Percentiles rank a stretch among this genome's conserved stretches.
Conservation (phyloP, 129 eudicot genomes). For the Erigeron canadensis region DNA sequence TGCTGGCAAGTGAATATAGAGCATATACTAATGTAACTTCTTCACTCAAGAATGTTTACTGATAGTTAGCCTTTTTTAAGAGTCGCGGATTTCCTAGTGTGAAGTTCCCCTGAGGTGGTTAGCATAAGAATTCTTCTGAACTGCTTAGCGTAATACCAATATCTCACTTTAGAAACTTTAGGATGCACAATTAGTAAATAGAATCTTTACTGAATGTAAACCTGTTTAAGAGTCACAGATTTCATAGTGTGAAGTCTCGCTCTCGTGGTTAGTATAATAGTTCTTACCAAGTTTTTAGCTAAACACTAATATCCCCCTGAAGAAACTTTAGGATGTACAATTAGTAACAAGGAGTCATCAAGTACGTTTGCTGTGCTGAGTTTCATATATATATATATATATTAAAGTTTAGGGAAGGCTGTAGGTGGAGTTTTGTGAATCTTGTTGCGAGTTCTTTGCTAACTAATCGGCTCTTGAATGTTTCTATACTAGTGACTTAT, state of each 20-base stretch:
- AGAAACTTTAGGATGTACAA: neutral
- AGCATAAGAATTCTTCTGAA: neutral
- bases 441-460: neutral
- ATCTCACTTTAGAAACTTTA: neutral
- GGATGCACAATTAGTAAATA: neutral
- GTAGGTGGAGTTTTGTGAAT: neutral
- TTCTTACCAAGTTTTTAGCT: neutral
- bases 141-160: neutral
- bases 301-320: neutral
- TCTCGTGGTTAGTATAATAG: neutral
- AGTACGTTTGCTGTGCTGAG: neutral
- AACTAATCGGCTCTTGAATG: neutral
- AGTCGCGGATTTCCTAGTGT: neutral
- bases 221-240: neutral
- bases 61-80: neutral
- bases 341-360: neutral
- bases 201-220: neutral
- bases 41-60: neutral
- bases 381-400: neutral
- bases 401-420: neutral
- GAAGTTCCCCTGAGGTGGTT: neutral
- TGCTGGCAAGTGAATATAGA: neutral
- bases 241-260: neutral
- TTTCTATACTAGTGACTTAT: conserved; percentile 3
- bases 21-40: neutral